Conservation (phyloP, 2,329 filamentous ascomycete genomes). For the Colletotrichum euphorbiae region DNA sequence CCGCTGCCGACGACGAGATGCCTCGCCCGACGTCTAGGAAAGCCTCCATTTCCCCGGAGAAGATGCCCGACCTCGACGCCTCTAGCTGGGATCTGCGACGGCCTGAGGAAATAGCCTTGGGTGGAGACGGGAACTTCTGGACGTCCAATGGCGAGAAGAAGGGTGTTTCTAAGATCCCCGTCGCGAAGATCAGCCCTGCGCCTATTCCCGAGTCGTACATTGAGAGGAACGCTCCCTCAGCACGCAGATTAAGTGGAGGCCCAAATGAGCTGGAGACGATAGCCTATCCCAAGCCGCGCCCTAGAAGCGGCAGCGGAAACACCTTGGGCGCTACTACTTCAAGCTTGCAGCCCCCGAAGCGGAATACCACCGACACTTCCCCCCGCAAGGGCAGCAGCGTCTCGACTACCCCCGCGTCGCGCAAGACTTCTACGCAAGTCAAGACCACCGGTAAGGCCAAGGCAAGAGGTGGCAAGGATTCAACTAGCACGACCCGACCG, state of each 20-base stretch:
- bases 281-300: conserved; percentile 70
- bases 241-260: conserved; percentile 69
- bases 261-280: conserved; percentile 66
- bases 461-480: conserved; percentile 68
- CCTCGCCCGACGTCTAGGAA: conserved; percentile 51
- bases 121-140: conserved; percentile 64
- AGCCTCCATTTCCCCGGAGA: conserved; percentile 56
- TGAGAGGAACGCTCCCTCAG: conserved; percentile 77
- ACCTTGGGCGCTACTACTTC: conserved; percentile 54
- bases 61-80: conserved; percentile 53
- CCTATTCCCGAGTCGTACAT: conserved; percentile 79
- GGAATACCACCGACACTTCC: conserved; percentile 61
- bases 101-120: conserved; percentile 80
- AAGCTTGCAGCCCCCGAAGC: conserved; percentile 50
- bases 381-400: conserved; percentile 60
- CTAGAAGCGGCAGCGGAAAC: conserved; percentile 76
- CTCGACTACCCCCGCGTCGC: conserved; percentile 48
- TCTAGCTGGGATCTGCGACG: conserved; percentile 78
- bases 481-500: conserved; percentile 64
- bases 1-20: conserved; percentile 26
- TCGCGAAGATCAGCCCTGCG: conserved; percentile 82
- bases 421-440: conserved; percentile 59
- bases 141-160: conserved; percentile 64
- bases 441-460: conserved; percentile 67
- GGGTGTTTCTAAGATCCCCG: conserved; percentile 78